A percentile compares a stretch with the other conserved stretches of the same genome.
Evolutionary conservation across 2,329 filamentous ascomycete genomes (phyloP).

Genomic region (Zymoseptoria crescenta): DNA sequence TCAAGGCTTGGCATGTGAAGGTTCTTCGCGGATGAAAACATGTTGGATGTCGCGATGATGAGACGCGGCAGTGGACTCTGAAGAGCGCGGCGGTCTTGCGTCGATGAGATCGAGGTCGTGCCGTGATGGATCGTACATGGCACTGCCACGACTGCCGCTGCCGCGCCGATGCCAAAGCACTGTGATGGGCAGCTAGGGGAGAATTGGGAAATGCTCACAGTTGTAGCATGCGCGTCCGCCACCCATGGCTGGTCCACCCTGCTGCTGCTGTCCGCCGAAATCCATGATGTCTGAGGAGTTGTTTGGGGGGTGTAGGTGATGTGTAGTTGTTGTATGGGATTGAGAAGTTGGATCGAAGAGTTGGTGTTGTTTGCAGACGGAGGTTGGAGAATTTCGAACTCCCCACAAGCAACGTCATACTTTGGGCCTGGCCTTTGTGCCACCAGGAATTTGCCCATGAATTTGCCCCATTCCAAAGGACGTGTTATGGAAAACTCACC

Average conservation of each 20-base stretch:
- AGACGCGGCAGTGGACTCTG: background rate
- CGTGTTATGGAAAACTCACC: background rate
- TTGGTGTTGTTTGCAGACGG: background rate
- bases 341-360: background rate
- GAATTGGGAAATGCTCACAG: conserved; percentile 39
- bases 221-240: conserved; percentile 51
- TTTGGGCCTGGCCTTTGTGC: background rate
- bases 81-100: background rate
- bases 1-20: conserved; percentile 6
- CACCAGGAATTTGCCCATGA: background rate
- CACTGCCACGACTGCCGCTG: background rate
- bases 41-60: background rate
- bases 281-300: background rate
- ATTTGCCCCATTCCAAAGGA: background rate
- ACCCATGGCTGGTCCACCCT: conserved; percentile 21
- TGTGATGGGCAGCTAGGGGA: conserved; percentile 1
- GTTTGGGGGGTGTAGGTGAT: background rate
- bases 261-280: background rate
- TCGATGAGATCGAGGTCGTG: background rate
- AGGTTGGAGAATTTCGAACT: background rate
- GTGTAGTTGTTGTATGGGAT: background rate
- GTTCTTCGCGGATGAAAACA: background rate
- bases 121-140: background rate
- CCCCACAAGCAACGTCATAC: background rate
- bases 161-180: background rate